These are phyloP conservation scores for Salix viminalis DNA, from an alignment of 345 rosid genomes.

Conservation along the genomic window DNA sequence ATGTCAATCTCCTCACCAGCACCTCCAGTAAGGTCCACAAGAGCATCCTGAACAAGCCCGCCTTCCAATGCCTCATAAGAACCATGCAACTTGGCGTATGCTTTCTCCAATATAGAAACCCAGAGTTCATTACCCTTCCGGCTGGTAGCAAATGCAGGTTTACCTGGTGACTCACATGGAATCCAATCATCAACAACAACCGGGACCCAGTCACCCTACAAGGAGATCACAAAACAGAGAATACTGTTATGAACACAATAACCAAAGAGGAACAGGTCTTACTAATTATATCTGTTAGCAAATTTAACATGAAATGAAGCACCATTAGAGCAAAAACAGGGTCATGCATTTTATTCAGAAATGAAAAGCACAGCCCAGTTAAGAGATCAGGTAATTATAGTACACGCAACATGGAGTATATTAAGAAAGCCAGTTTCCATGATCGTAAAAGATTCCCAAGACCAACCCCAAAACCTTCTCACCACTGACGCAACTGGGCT, in stretches of 20 bases:
- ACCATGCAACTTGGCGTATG: constrained; percentile 97
- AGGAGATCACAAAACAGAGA: constrained; percentile 7
- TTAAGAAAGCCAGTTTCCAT: background rate
- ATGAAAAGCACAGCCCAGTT: background rate
- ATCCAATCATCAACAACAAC: constrained; percentile 99
- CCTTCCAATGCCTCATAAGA: constrained; percentile 99
- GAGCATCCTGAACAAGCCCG: constrained; percentile 99
- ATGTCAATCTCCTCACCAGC: constrained; percentile 99
- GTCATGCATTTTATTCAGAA: background rate
- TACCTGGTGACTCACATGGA: constrained; percentile 92
- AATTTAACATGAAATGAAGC: background rate
- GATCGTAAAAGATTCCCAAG: background rate
- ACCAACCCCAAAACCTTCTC: background rate
- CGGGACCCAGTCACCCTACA: constrained; percentile 99
- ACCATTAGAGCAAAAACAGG: background rate
- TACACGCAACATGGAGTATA: background rate
- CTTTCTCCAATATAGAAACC: constrained; percentile 97
- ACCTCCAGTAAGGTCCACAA: constrained; percentile 98
- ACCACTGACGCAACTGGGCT: background rate
- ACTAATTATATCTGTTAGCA: background rate
- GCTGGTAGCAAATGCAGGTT: constrained; percentile 99
- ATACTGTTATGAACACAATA: constrained; percentile 1
- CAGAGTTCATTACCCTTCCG: constrained; percentile 85
- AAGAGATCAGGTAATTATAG: background rate
- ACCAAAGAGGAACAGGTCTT: background rate